Conservation (phyloP, 345 rosid species). For the Noccaea caerulescens region DNA sequence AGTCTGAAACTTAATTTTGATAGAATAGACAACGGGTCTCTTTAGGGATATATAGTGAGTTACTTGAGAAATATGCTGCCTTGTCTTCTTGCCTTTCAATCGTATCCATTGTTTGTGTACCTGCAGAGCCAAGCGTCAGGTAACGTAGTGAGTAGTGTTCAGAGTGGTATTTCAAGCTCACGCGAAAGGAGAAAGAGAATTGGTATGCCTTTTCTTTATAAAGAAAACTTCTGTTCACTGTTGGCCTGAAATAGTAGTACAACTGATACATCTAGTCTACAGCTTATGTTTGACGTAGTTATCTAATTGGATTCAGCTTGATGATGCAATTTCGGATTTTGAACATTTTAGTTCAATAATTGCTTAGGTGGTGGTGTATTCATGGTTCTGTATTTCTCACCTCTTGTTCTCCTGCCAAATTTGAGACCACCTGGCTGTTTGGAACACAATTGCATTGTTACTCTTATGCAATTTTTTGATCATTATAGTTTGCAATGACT, state of each 20-base stretch:
- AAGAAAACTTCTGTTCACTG: not conserved
- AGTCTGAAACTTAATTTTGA: too few species aligned
- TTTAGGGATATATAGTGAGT: not conserved
- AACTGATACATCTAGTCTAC: not conserved
- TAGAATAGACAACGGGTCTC: not conserved
- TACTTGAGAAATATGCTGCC: not conserved
- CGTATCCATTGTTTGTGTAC: constrained; percentile 8
- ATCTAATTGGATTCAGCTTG: not conserved
- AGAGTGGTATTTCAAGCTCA: constrained; percentile 54
- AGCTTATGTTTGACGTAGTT: constrained; percentile 1
- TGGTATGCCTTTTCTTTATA: constrained; percentile 44
- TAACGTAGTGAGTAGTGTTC: constrained; percentile 54
- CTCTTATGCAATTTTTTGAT: not conserved
- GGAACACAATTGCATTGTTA: constrained; percentile 6
- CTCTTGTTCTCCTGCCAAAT: not conserved
- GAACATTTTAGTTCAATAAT: not conserved
- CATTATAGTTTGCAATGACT: constrained; percentile 18
- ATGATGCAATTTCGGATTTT: not conserved
- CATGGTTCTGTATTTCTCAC: not conserved
- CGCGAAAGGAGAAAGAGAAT: constrained; percentile 54
- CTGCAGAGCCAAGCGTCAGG: constrained; percentile 65
- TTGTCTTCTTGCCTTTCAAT: not conserved
- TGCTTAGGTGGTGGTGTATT: not conserved
- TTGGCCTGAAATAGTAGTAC: constrained; percentile 4
- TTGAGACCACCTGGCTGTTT: not conserved